These are phyloP conservation scores for Acorus gramineus DNA, from an alignment of 106 monocot genomes.

Conservation along the genomic window DNA sequence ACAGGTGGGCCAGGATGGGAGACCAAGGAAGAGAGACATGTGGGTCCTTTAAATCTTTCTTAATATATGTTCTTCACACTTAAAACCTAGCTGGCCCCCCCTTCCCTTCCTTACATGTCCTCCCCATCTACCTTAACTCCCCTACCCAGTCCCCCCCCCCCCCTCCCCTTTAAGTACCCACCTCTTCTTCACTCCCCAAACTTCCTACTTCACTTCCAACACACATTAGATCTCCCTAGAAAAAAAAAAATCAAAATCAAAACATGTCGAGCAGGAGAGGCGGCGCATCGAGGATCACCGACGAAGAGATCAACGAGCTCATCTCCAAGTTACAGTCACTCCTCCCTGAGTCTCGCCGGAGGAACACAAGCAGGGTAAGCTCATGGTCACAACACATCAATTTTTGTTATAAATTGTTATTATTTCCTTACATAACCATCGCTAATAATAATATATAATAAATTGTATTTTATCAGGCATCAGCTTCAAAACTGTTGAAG, in stretches of 20 bases:
- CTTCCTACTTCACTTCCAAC: too few species aligned
- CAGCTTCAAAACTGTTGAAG: conserved; percentile 34
- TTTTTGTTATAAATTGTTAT: too few species aligned
- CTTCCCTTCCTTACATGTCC: too few species aligned
- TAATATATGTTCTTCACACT: conserved; percentile 1
- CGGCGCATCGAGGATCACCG: conserved; percentile 43
- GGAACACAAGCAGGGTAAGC: conserved; percentile 35
- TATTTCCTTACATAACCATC: too few species aligned
- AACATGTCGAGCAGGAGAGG: conserved; percentile 43
- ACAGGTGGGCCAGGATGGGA: too few species aligned
- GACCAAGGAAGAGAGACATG: neutral
- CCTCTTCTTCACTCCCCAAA: neutral
- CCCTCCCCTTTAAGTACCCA: conserved; percentile 15
- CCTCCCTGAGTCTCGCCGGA: conserved; percentile 52
- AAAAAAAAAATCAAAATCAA: neutral
- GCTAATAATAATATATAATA: too few species aligned
- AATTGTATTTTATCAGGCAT: conserved; percentile 11
- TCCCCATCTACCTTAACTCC: neutral
- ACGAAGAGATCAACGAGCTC: conserved; percentile 69
- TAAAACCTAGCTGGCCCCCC: neutral
- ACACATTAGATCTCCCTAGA: too few species aligned
- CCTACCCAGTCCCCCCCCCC: neutral
- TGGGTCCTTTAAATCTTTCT: conserved; percentile 9
- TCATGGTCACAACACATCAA: too few species aligned
- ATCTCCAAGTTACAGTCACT: conserved; percentile 69